Evolutionary conservation across 2,329 filamentous ascomycete genomes (phyloP), one percentile per base, ranked within the genome.

Genomic region (Dactylonectria macrodidyma): DNA sequence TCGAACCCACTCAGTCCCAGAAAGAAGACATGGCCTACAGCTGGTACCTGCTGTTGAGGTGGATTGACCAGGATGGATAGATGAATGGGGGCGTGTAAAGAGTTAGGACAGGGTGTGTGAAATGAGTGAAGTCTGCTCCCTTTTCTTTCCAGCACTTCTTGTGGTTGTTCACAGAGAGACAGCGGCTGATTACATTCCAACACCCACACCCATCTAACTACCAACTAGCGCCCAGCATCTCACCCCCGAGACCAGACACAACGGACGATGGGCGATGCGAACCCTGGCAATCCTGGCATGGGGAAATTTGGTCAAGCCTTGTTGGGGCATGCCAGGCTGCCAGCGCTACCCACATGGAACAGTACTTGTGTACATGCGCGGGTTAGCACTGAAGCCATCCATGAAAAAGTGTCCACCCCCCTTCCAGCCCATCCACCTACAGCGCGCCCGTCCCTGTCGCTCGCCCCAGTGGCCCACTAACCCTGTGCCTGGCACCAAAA

Each of bases 251-350:
- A 55, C 63, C 63, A 56, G 30, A 57, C 58, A 19, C 46, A 66
- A 66, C 63, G 57, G 57, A 46, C 52, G 41, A 55, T 65, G 56
- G 34, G 44, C 62, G 56, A 57, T 66, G 58, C 63, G 34, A 46
- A 57, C 58, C 63, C 63, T 50, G 51, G 63, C 58, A 61, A 57
- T 51, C 63, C 63, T 50, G 51, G 63, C 58, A 61, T 61, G 63
- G 63, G 58, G 63, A 66, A 66, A 66, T 66, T 66, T 54, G 59
- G 36, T 51, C 57, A 61, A 60, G 63, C 63, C 63, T 52, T 58
- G 58, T 61, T 61, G 57, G 16, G 61, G 58, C 63, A 66, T 66
- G 12, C 63, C 63, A 66, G 52, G 51, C 44, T 66, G 12, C 63
- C 63, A 66, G 52, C 58, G 51, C 63, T 61, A 57, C 48, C 12